These are phyloP conservation scores for Lichtheimia ramosa DNA, from an alignment of 371 early-diverging fungal species.

Conservation along the genomic window DNA sequence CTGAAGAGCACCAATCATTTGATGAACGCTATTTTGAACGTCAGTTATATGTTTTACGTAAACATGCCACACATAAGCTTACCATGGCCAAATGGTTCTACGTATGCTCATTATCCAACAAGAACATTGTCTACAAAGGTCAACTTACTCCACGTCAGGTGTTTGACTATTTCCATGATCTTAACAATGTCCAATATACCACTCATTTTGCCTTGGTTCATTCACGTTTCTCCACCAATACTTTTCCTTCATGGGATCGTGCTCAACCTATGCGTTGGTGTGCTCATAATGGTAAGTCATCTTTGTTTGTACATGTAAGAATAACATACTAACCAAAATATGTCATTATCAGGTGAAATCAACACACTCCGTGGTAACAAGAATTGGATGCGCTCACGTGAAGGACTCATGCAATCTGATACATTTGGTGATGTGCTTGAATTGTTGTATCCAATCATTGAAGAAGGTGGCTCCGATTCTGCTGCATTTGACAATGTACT, in stretches of 20 bases:
- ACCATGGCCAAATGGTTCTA: slow-evolving; percentile 90
- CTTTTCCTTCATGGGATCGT: slow-evolving; percentile 98
- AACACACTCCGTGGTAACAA: slow-evolving; percentile 98
- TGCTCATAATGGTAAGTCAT: slow-evolving; percentile 93
- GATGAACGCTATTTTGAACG: slow-evolving; percentile 79
- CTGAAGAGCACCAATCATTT: slow-evolving; percentile 31
- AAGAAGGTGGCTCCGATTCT: slow-evolving; percentile 95
- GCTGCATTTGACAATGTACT: slow-evolving; percentile 95
- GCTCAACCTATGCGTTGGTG: slow-evolving; percentile 96
- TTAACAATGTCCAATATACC: slow-evolving; percentile 75
- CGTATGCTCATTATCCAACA: slow-evolving; percentile 91
- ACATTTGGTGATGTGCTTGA: slow-evolving; percentile 81
- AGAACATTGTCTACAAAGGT: slow-evolving; percentile 96
- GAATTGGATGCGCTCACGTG: slow-evolving; percentile 98
- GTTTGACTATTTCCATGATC: slow-evolving; percentile 88
- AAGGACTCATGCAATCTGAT: slow-evolving; percentile 88
- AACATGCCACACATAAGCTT: slow-evolving; percentile 82
- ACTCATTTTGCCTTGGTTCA: slow-evolving; percentile 96
- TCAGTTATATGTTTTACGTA: slow-evolving; percentile 87
- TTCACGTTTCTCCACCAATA: slow-evolving; percentile 95
- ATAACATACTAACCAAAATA: background rate
- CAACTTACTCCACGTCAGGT: slow-evolving; percentile 92
- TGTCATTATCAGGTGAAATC: slow-evolving; percentile 81
- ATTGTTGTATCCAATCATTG: slow-evolving; percentile 90
- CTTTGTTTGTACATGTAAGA: too few relatives aligned